Base-by-base conservation (phyloP, 805 yeast species). In the Ogataea henricii region DNA sequence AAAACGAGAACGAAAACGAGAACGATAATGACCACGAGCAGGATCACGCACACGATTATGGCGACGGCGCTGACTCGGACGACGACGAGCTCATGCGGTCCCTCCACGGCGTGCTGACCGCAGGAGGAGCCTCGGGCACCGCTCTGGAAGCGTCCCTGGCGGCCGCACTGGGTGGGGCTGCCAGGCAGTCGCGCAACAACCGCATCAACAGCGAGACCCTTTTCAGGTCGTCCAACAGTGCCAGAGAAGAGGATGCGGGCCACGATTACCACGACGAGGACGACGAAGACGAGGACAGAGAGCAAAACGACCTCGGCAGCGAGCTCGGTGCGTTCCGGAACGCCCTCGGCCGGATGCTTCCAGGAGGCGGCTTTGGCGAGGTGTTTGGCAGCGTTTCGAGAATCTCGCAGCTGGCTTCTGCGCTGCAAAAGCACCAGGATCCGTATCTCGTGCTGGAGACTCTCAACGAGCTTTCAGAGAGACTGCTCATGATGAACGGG, bases 401-500 rank as follows among this genome's bases (percentile, higher is more conserved):
- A 25, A 57, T 66, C 6, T 46, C 60, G 2, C 56, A 46, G 4
- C 58, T 78, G 25, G 60, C 76, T 2, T 59, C 65, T 12, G 72
- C 70, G 32, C 59, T 79, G 30, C 62, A 62, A 29, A 71, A 69
- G 38, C 67, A 76, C 12, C 82, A 77, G 1, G 87, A 85, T 57
- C 75, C 89, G 0, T 85, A 72, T 57, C 52, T 83, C 16, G 73
- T 86, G 1, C 62, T 83, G 57, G 91, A 85, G 58, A 77, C 83
- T 2, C 65, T 87, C 43, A 82, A 77, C 53, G 88, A 85, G 58
- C 63, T 87, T 17, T 77, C 85, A 21, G 87, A 82, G 52, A 67
- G 79, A 41, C 59, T 87, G 8, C 68, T 87, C 44, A 83, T 87
- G 90, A 79, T 83, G 80, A 62, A 57, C 33, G 82, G 83, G 48